A percentile compares a stretch with the other conserved stretches of the same genome.
These are phyloP conservation scores for Fusarium hostae DNA, from an alignment of 2,329 filamentous ascomycete genomes.

Conservation along the genomic window DNA sequence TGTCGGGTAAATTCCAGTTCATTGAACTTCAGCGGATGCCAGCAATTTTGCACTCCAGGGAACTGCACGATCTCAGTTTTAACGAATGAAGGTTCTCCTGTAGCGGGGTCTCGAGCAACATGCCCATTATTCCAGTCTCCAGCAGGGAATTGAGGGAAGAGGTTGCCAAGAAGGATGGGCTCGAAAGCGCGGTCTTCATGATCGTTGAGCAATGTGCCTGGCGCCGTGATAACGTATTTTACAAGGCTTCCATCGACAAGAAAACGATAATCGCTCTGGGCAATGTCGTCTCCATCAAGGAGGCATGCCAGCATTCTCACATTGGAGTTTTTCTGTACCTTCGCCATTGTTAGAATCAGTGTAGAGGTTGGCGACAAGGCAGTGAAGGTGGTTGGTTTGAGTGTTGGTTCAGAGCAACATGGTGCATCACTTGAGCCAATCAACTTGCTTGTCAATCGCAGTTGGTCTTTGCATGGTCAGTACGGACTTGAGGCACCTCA, in stretches of 20 bases:
- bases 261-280: slow-evolving; percentile 46
- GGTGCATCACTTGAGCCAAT: background rate
- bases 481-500: background rate
- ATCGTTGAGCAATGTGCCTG: slow-evolving; percentile 35
- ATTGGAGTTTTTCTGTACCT: slow-evolving; percentile 6
- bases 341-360: background rate
- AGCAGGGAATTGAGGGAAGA: slow-evolving; percentile 43
- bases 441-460: background rate
- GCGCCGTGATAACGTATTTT: slow-evolving; percentile 42
- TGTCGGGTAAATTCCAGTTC: slow-evolving; percentile 41
- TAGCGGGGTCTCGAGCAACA: slow-evolving; percentile 30
- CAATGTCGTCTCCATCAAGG: slow-evolving; percentile 36
- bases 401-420: background rate
- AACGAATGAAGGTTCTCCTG: slow-evolving; percentile 30
- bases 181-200: slow-evolving; percentile 44
- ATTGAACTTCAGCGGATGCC: slow-evolving; percentile 41
- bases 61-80: slow-evolving; percentile 35
- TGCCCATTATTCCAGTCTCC: slow-evolving; percentile 43
- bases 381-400: background rate
- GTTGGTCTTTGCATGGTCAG: background rate
- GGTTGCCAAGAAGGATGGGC: slow-evolving; percentile 40
- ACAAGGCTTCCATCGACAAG: slow-evolving; percentile 39
- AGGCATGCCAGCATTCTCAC: slow-evolving; percentile 44
- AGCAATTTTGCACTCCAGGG: slow-evolving; percentile 31
- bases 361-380: background rate